Percentiles rank a stretch among this genome's conserved stretches.
These are phyloP conservation scores for Solanum hybrid DNA, from an alignment of 305 asterid species.

Conservation along the genomic window DNA sequence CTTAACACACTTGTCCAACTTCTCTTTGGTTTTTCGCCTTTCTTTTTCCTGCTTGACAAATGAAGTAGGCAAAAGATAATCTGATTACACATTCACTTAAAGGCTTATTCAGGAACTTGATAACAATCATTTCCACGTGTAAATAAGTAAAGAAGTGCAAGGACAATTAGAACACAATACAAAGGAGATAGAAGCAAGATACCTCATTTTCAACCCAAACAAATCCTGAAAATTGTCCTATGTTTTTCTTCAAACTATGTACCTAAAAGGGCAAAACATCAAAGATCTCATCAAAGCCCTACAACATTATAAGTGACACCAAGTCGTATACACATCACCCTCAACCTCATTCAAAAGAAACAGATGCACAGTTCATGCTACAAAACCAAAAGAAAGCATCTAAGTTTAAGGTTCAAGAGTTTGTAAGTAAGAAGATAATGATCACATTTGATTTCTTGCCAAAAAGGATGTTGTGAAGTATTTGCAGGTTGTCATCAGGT, in stretches of 20 bases:
- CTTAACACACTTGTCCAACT: constrained; percentile 76
- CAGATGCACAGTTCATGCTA: not conserved
- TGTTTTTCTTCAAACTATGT: constrained; percentile 63
- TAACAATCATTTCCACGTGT: not conserved
- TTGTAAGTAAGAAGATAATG: not conserved
- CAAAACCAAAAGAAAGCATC: not conserved
- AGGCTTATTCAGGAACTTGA: not conserved
- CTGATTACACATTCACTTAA: not conserved
- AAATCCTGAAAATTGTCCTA: constrained; percentile 91
- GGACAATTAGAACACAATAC: not conserved
- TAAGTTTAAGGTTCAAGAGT: not conserved
- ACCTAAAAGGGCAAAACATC: constrained; percentile 31
- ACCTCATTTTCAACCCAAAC: constrained; percentile 91
- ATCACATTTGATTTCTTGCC: constrained; percentile 78
- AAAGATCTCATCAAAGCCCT: not conserved
- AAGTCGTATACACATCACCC: not conserved
- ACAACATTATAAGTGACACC: not conserved
- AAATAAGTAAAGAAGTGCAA: not conserved
- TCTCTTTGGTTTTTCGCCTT: constrained; percentile 64
- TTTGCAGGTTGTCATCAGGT: constrained; percentile 79
- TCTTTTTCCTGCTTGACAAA: constrained; percentile 60
- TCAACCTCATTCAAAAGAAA: not conserved
- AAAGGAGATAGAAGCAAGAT: not conserved
- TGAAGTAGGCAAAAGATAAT: not conserved
- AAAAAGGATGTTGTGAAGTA: constrained; percentile 75